These are phyloP conservation scores for Powellomyces hirtus DNA, from an alignment of 192 early-diverging fungal genomes.

Conservation along the genomic window DNA sequence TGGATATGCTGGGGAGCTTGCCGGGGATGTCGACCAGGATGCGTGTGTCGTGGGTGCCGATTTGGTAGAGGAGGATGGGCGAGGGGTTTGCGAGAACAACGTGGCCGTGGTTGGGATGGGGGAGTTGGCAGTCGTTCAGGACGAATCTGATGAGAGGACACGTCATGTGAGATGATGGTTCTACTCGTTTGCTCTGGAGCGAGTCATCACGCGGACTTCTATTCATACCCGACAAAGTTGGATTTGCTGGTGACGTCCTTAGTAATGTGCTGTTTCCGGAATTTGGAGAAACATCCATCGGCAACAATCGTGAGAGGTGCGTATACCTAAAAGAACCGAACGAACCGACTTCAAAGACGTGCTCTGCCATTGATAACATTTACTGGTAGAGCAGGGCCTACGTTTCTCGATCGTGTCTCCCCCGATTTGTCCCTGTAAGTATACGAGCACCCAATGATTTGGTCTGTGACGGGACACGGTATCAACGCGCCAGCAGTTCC, in stretches of 20 bases:
- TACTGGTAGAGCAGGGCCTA: neutral
- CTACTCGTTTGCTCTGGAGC: no score
- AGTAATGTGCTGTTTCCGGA: constrained; percentile 69
- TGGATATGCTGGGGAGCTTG: constrained; percentile 67
- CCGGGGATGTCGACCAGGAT: constrained; percentile 91
- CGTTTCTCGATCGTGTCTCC: neutral
- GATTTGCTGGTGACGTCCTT: constrained; percentile 55
- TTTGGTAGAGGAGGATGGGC: constrained; percentile 90
- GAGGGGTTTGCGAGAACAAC: constrained; percentile 84
- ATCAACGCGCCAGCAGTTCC: constrained; percentile 72
- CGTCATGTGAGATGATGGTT: no score
- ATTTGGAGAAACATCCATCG: constrained; percentile 95
- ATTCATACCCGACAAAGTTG: constrained; percentile 79
- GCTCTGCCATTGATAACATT: neutral
- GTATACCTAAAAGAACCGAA: constrained; percentile 39
- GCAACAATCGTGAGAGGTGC: constrained; percentile 85
- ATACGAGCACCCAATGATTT: constrained; percentile 54
- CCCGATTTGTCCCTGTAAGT: constrained; percentile 8
- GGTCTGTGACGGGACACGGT: constrained; percentile 34
- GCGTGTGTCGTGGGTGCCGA: constrained; percentile 82
- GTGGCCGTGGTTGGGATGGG: constrained; percentile 85
- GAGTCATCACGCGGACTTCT: no score
- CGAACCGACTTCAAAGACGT: neutral
- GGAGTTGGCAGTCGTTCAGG: constrained; percentile 68
- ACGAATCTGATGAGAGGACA: constrained; percentile 48